Base-by-base conservation (phyloP, 1,284 basidiomycete species). In the Puccinia novopanici region DNA sequence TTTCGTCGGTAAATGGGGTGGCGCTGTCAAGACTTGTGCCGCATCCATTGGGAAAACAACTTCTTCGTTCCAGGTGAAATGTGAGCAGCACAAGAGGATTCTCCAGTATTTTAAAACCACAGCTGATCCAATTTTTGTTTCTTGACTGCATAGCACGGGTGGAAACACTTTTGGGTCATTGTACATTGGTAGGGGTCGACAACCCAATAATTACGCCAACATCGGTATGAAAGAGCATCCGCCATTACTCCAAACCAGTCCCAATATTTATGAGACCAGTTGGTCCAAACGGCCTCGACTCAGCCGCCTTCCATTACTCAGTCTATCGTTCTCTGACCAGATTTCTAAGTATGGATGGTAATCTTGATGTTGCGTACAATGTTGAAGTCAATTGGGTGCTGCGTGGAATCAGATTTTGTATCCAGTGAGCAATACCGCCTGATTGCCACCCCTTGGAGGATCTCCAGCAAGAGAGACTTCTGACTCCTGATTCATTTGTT, bases 311-410 rank as follows among this genome's bases (percentile, higher is more conserved):
- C 88, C 94, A 95, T 86, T 95, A 95, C 86, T 95, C 94, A 57
- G 91, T 91, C 75, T 95, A 96, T 85, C 94, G 94, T 82, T 87
- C 91, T 2, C 87, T 95, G 67, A 87, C 90, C 42, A 91, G 93
- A 72, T 93, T 94, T 87, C 88, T 95, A 57, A 93, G 93, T 81
- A 93, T 95, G 92, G 94, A 96, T 84, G 94, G 94, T 84, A 94
- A 95, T 86, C 87, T 95, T 45, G 89, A 91, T 82, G 94, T 93
- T 71, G 93, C 92, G 9, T 94, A 92, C 86, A 94, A 96, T 84
- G 87, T 93, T 40, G 88, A 90, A 82, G 86, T 88, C 84, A 92
- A 95, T 86, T 94, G 95, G 85, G 87, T 85, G 90, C 90, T 0
- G 90, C 92, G 0, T 96, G 93, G 93, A 93, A 93, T 85, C 87